A percentile compares a stretch with the other conserved stretches of the same genome.
These are phyloP conservation scores for Trichoderma sp. DNA, from an alignment of 2,329 filamentous ascomycete species.

Conservation along the genomic window DNA sequence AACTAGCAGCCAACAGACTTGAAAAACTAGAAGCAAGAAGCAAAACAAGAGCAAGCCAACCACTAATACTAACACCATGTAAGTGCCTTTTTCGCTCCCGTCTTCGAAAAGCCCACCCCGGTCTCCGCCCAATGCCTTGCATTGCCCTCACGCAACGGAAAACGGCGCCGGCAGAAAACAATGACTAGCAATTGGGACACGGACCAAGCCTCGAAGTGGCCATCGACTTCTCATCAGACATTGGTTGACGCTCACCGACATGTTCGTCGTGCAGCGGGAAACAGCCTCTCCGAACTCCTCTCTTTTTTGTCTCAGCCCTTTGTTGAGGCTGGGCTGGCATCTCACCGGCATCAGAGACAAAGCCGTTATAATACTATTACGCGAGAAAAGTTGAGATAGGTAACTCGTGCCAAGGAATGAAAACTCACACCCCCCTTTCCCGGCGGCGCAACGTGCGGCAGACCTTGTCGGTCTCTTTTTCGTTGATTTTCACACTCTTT, in stretches of 20 bases:
- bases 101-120: constrained; percentile 25
- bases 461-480: constrained; percentile 2
- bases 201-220: not conserved
- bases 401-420: constrained; percentile 1
- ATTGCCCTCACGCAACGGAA: constrained; percentile 28
- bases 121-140: constrained; percentile 31
- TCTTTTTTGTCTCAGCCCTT: not conserved
- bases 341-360: not conserved
- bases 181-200: constrained; percentile 21
- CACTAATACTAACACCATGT: constrained; percentile 14
- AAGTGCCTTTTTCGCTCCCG: constrained; percentile 25
- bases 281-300: not conserved
- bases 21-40: not conserved
- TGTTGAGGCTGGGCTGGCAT: not conserved
- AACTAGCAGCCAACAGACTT: constrained; percentile 7
- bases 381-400: constrained; percentile 14
- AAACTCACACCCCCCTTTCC: not conserved
- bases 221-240: no score
- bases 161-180: constrained; percentile 22
- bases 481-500: not conserved
- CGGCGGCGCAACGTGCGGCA: constrained; percentile 20
- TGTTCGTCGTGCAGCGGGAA: constrained; percentile 7
- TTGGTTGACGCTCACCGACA: constrained; percentile 22
- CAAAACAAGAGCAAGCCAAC: not conserved
- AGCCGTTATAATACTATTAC: not conserved